A percentile compares a stretch with the other conserved stretches of the same genome.
These are phyloP conservation scores for Beta macrorhiza DNA, from an alignment of 179 eudicot species.

Conservation along the genomic window DNA sequence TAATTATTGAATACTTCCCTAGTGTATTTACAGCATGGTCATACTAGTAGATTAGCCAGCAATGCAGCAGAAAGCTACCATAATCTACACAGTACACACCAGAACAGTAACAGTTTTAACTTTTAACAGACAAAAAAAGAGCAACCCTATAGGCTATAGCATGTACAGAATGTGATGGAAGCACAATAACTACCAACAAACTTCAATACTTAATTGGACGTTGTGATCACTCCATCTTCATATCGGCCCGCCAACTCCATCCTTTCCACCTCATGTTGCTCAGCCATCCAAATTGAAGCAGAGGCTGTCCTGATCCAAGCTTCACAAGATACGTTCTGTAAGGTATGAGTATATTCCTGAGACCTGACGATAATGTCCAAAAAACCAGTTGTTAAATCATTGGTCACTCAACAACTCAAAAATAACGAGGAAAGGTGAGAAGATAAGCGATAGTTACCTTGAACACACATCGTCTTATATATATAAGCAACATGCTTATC, in stretches of 20 bases:
- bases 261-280: slow-evolving; percentile 64
- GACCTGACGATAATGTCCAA: slow-evolving; percentile 51
- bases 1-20: neutral
- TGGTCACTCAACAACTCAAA: neutral
- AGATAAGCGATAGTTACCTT: slow-evolving; percentile 47
- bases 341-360: slow-evolving; percentile 76
- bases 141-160: neutral
- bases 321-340: slow-evolving; percentile 76
- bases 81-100: neutral
- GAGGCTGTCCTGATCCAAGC: slow-evolving; percentile 50
- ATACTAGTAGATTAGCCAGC: neutral
- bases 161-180: slow-evolving; percentile 12
- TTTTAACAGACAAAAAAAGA: neutral
- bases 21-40: neutral
- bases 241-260: slow-evolving; percentile 39
- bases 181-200: neutral
- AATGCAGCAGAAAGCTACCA: slow-evolving; percentile 9
- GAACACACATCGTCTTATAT: slow-evolving; percentile 78
- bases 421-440: neutral
- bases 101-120: neutral
- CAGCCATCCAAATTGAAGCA: slow-evolving; percentile 66
- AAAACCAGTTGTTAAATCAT: slow-evolving; percentile 6
- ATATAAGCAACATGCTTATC: slow-evolving; percentile 66
- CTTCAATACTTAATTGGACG: neutral
- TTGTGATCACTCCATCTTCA: slow-evolving; percentile 21